A percentile compares a stretch with the other conserved stretches of the same genome.
These are phyloP conservation scores for Psilocybe azurescens DNA, from an alignment of 768 basidiomycete species.

Conservation along the genomic window DNA sequence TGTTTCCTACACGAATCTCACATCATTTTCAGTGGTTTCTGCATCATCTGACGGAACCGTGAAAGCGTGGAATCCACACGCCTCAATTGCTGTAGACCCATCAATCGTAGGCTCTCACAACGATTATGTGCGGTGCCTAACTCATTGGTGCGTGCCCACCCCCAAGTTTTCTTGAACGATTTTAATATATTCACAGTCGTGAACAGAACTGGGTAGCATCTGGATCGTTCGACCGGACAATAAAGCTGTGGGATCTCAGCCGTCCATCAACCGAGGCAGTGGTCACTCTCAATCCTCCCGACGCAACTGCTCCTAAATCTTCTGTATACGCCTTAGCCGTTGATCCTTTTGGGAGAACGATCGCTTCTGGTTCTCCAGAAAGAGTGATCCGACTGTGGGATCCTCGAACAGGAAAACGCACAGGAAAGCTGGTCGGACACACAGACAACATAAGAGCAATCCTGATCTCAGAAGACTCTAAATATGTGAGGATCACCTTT, in stretches of 20 bases:
- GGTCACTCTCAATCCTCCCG: conserved; percentile 69
- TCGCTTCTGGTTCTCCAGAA: conserved; percentile 93
- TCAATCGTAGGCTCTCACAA: conserved; percentile 71
- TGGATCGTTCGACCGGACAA: conserved; percentile 92
- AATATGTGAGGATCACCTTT: conserved; percentile 67
- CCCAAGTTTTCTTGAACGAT: neutral
- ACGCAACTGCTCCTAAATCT: conserved; percentile 67
- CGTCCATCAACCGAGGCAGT: conserved; percentile 49
- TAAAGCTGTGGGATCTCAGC: conserved; percentile 92
- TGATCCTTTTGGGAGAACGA: conserved; percentile 78
- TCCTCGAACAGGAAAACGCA: conserved; percentile 81
- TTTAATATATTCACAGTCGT: conserved; percentile 50
- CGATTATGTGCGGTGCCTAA: conserved; percentile 88
- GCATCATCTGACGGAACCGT: conserved; percentile 96
- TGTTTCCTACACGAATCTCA: conserved; percentile 3
- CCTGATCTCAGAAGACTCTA: conserved; percentile 86
- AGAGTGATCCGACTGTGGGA: conserved; percentile 94
- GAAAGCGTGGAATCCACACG: conserved; percentile 92
- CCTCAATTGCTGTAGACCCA: conserved; percentile 61
- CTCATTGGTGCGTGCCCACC: conserved; percentile 60
- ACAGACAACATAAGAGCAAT: conserved; percentile 96
- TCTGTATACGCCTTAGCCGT: conserved; percentile 81
- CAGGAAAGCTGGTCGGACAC: conserved; percentile 89
- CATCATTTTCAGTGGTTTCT: conserved; percentile 68
- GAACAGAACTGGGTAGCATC: conserved; percentile 90